These are phyloP conservation scores for Tylopilus balloui DNA, from an alignment of 768 basidiomycete genomes.

Conservation along the genomic window DNA sequence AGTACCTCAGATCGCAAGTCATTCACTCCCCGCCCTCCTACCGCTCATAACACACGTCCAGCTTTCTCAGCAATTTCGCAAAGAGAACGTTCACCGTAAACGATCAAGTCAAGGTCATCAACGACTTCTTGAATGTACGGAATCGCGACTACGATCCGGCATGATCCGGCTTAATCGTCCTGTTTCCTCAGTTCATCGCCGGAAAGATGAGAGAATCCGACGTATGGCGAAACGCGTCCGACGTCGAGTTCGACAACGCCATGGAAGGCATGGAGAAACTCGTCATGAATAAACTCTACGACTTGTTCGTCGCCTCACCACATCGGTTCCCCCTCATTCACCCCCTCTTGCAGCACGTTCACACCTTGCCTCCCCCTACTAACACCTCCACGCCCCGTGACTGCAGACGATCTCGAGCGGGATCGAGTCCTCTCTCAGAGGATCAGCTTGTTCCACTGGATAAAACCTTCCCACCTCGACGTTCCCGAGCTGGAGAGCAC, in stretches of 20 bases:
- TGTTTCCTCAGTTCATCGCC: constrained; percentile 71
- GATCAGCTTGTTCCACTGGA: constrained; percentile 87
- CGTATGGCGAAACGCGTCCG: constrained; percentile 73
- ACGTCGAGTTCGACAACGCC: constrained; percentile 90
- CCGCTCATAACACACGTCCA: constrained; percentile 29
- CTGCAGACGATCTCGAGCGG: constrained; percentile 93
- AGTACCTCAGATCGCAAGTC: constrained; percentile 91
- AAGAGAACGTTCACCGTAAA: constrained; percentile 88
- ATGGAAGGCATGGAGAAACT: constrained; percentile 99
- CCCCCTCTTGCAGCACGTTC: constrained; percentile 63
- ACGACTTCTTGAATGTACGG: constrained; percentile 80
- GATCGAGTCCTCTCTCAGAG: constrained; percentile 89
- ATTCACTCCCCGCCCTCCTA: not conserved
- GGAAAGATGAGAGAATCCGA: constrained; percentile 82
- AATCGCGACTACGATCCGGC: not conserved
- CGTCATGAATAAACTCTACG: constrained; percentile 97
- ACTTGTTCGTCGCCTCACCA: constrained; percentile 62
- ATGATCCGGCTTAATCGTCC: constrained; percentile 12
- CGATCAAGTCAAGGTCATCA: constrained; percentile 93
- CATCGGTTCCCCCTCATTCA: constrained; percentile 2
- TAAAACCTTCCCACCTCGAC: constrained; percentile 86
- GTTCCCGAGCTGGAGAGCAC: constrained; percentile 72
- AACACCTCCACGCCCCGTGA: constrained; percentile 69
- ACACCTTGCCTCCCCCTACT: constrained; percentile 75
- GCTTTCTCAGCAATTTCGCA: constrained; percentile 89